Percentiles rank a stretch among this genome's conserved stretches.
These are phyloP conservation scores for Triadica sebifera DNA, from an alignment of 345 rosid species.

Conservation along the genomic window DNA sequence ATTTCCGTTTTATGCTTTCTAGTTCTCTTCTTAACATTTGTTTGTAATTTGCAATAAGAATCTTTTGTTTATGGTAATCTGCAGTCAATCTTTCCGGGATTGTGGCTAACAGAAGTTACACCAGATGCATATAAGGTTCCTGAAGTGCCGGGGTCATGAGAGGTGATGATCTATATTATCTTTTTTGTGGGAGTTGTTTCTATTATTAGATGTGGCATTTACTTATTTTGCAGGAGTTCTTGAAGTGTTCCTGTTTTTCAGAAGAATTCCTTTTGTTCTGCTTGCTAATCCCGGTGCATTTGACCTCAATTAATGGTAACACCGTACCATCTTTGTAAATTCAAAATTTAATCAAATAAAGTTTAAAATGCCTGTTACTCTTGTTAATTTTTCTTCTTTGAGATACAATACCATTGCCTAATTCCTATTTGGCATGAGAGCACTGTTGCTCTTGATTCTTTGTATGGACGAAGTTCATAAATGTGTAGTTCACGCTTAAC, in stretches of 20 bases:
- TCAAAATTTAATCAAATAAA: conserved; percentile 20
- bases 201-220: not conserved
- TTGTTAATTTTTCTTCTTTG: not conserved
- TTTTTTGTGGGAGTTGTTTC: not conserved
- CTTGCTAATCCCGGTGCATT: conserved; percentile 19
- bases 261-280: conserved; percentile 10
- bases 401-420: conserved; percentile 8
- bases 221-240: conserved; percentile 17
- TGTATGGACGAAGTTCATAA: not conserved
- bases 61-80: not conserved
- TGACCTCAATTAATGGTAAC: conserved; percentile 23
- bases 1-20: not conserved
- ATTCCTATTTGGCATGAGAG: not conserved
- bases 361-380: conserved; percentile 7
- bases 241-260: not conserved
- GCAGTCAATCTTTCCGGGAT: conserved; percentile 30
- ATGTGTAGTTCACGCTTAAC: not conserved
- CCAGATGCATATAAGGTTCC: conserved; percentile 29
- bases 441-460: not conserved
- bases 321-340: conserved; percentile 23
- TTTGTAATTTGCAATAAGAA: not conserved
- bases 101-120: conserved; percentile 29
- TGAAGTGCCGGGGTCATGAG: conserved; percentile 29
- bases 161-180: conserved; percentile 22
- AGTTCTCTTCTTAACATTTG: not conserved